phyloP scores from a whole-genome alignment of 139 green algal species.

The Mesostigma viride region DNA sequence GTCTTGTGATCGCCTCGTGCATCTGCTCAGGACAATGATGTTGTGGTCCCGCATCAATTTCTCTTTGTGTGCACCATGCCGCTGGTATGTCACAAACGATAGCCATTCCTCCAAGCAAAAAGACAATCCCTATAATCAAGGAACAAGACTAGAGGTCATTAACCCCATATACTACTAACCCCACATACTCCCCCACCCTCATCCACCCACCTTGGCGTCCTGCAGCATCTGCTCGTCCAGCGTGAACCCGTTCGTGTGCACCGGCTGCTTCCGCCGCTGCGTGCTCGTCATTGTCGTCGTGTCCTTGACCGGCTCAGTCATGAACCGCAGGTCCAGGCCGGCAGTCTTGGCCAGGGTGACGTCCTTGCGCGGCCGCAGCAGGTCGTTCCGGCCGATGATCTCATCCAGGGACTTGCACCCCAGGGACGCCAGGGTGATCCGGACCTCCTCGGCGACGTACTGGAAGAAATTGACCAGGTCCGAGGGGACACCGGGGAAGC shows the following conservation, averaged over 20 bases:
- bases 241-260: constrained; percentile 41
- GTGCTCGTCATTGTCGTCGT: constrained; percentile 13
- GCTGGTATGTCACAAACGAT: too few relatives aligned
- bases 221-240: constrained; percentile 88
- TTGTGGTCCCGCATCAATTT: too few relatives aligned
- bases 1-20: too few relatives aligned
- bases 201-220: constrained; percentile 60
- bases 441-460: constrained; percentile 59
- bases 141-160: too few relatives aligned
- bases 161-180: too few relatives aligned
- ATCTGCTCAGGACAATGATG: too few relatives aligned
- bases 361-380: constrained; percentile 49
- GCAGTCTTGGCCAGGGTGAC: constrained; percentile 72
- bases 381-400: constrained; percentile 66
- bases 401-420: constrained; percentile 81
- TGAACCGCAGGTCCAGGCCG: constrained; percentile 81
- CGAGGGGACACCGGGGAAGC: constrained; percentile 83
- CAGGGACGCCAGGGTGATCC: constrained; percentile 62
- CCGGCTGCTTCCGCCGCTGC: constrained; percentile 28
- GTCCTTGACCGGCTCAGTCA: constrained; percentile 52
- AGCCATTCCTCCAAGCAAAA: too few relatives aligned
- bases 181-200: too few relatives aligned
- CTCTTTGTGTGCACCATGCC: too few relatives aligned
- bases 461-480: constrained; percentile 98
- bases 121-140: too few relatives aligned